Percentiles rank a stretch among this genome's conserved stretches.
phyloP scores from a whole-genome alignment of 768 basidiomycete species.

The Rhizopogon rudus region DNA sequence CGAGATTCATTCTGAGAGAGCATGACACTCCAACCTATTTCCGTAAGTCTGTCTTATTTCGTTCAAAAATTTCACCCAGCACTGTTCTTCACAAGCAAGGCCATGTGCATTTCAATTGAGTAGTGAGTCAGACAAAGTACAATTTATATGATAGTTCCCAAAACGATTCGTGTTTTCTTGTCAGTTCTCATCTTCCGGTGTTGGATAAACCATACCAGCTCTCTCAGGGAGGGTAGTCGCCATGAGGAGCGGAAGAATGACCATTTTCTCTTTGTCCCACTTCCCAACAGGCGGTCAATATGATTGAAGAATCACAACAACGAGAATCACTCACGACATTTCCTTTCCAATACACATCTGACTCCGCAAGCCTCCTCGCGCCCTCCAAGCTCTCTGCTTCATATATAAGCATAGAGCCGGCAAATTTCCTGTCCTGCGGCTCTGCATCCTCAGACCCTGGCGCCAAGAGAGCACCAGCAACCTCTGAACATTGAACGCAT shows the following conservation, averaged over 20 bases:
- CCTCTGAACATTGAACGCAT: slow-evolving; percentile 29
- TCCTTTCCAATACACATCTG: slow-evolving; percentile 38
- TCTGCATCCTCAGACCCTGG: slow-evolving; percentile 50
- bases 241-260: slow-evolving; percentile 41
- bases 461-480: slow-evolving; percentile 54
- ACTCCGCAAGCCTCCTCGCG: slow-evolving; percentile 33
- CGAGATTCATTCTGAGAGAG: no score
- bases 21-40: no score
- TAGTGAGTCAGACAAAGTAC: no score
- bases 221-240: slow-evolving; percentile 29
- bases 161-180: no score
- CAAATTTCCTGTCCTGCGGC: slow-evolving; percentile 46
- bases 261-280: slow-evolving; percentile 56
- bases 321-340: slow-evolving; percentile 33
- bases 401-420: slow-evolving; percentile 54
- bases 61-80: no score
- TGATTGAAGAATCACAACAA: neutral
- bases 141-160: no score
- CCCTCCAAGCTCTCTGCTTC: slow-evolving; percentile 50
- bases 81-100: no score
- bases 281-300: slow-evolving; percentile 17
- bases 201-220: slow-evolving; percentile 17
- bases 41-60: no score
- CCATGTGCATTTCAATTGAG: no score
- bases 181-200: slow-evolving; percentile 11